Evolutionary conservation across 805 yeast species (phyloP).

Genomic region (Wickerhamiella parazyma): DNA sequence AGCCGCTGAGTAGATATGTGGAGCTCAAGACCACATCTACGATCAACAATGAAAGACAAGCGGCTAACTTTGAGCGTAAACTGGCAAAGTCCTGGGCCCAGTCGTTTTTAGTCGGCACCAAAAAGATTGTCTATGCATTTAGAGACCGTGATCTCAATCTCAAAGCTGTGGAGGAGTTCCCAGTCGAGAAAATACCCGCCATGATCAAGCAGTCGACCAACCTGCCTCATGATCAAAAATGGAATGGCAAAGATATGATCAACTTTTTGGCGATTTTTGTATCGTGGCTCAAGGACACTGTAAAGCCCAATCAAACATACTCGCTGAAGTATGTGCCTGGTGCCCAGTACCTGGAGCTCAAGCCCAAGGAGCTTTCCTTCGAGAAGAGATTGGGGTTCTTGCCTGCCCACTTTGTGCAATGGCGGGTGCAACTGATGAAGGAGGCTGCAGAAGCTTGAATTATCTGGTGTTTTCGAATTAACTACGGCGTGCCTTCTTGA

Average conservation of each 20-base stretch:
- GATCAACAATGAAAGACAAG: constrained; percentile 43
- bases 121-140: constrained; percentile 72
- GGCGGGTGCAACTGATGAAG: constrained; percentile 14
- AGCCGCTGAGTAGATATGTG: constrained; percentile 55
- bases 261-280: constrained; percentile 78
- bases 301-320: constrained; percentile 39
- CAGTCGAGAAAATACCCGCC: constrained; percentile 64
- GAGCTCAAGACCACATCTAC: constrained; percentile 66
- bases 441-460: background rate
- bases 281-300: constrained; percentile 53
- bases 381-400: constrained; percentile 18
- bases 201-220: constrained; percentile 18
- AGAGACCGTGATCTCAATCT: constrained; percentile 60
- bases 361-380: constrained; percentile 7
- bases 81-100: constrained; percentile 83
- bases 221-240: constrained; percentile 19
- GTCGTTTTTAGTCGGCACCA: constrained; percentile 75
- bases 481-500: too few species aligned
- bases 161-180: constrained; percentile 56
- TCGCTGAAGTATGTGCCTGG: constrained; percentile 11
- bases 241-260: constrained; percentile 65
- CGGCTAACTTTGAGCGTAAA: constrained; percentile 58
- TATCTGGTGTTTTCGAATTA: too few species aligned
- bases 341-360: constrained; percentile 12
- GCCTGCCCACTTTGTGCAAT: constrained; percentile 17